Evolutionary conservation across 1,139 yeast genomes (phyloP), one percentile per base, ranked within the genome.

Genomic region (Sugiyamaella neomexicana): DNA sequence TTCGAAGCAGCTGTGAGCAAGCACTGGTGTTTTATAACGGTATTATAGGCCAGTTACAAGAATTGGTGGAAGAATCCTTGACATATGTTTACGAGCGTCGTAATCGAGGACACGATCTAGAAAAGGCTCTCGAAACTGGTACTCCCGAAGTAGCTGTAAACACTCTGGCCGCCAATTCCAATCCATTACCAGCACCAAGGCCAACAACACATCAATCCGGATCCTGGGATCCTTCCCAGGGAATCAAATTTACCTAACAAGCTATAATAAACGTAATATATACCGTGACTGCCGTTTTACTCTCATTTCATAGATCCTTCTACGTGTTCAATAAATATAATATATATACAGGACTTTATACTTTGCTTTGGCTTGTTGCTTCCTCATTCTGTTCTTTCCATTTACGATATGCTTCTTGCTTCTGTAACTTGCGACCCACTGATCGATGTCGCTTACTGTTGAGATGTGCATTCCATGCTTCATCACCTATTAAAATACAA

Each of bases 11-110:
- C 63, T 68, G 89, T 40, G 78, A 79, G 39, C 88, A 86, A 62
- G 97, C 96, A 0, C 66, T 81, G 0, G 77, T 77, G 54, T 90
- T 89, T 66, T 90, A 90, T 70, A 76, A 76, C 50, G 86, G 83
- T 54, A 80, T 89, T 57, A 72, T 80, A 31, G 72, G 70, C 1
- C 81, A 81, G 56, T 77, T 82, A 1, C 72, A 74, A 36, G 73
- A 64, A 1, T 78, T 85, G 13, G 69, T 79, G 20, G 68, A 69
- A 6, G 82, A 78, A 40, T 79, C 87, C 60, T 83, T 81, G 46
- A 75, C 74, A 15, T 85, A 74, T 66, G 78, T 86, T n/a, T 72
- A 74, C 40, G 66, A 71, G 13, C 70, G 93, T 49, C 72, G 85
- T 51, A 62, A 76, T 3, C 83, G 82, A 61, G 87, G 83, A 1